Percentiles rank a stretch among this genome's conserved stretches.
Evolutionary conservation across 495 filamentous ascomycete genomes (phyloP).

Genomic region (Tetracladium marchalianum): DNA sequence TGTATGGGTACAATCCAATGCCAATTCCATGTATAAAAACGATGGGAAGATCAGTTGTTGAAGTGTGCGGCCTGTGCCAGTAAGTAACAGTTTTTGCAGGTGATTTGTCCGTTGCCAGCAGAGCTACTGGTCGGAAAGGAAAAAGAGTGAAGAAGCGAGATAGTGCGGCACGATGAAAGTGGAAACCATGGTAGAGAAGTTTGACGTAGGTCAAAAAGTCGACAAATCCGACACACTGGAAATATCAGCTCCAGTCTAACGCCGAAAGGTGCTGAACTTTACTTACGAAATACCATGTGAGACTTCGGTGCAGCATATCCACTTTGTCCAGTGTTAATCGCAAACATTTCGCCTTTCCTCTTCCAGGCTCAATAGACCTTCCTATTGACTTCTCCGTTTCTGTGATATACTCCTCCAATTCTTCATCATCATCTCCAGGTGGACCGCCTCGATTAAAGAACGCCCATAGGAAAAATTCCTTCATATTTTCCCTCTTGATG

Average conservation of each 20-base stretch:
- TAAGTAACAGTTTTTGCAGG: conserved; percentile 45
- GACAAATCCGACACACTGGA: conserved; percentile 27
- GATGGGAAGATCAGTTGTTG: conserved; percentile 40
- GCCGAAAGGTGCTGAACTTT: conserved; percentile 12
- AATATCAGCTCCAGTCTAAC: neutral
- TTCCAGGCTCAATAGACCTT: conserved; percentile 35
- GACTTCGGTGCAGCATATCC: conserved; percentile 46
- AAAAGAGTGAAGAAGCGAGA: conserved; percentile 31
- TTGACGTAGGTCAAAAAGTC: conserved; percentile 38
- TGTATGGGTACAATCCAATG: conserved; percentile 55
- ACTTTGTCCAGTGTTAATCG: conserved; percentile 57
- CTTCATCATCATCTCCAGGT: conserved; percentile 35
- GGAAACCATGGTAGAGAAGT: conserved; percentile 29
- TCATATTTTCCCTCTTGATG: conserved; percentile 55
- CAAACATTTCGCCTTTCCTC: conserved; percentile 41
- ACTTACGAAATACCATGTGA: conserved; percentile 53
- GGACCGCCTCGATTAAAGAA: conserved; percentile 39
- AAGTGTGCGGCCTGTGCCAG: conserved; percentile 54
- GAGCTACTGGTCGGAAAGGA: conserved; percentile 40
- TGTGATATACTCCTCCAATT: conserved; percentile 47
- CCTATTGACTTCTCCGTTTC: conserved; percentile 39
- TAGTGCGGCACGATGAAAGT: conserved; percentile 26
- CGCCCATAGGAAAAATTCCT: conserved; percentile 55
- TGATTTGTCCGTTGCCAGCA: conserved; percentile 28
- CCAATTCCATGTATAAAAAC: conserved; percentile 66